Evolutionary conservation across 2,329 filamentous ascomycete genomes (phyloP), one percentile per base, ranked within the genome.

Genomic region (Ophiostoma ulmi): DNA sequence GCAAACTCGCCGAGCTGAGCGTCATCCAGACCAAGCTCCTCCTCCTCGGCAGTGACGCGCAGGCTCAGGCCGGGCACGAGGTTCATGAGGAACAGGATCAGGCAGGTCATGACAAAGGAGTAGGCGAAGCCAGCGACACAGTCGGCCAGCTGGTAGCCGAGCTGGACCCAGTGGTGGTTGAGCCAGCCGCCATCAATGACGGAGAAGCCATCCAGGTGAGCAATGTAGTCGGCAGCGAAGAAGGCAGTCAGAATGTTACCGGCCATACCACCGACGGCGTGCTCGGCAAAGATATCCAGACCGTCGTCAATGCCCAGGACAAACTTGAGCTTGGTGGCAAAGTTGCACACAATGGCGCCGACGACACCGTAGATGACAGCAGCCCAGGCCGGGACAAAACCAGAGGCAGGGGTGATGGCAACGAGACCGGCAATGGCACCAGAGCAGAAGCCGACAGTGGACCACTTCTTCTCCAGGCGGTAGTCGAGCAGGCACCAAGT

Each of bases 401-500:
- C 93, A 71, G 92, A 95, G 41, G 91, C 93, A 7, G 93, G 93
- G 10, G 93, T 97, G 74, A 97, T 96, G 72, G 90, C 90, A 6
- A 97, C 93, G 26, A 97, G 85, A 26, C 93, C 93, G 44, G 93
- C 91, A 76, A 97, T 90, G 35, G 96, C 91, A 73, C 93, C 93
- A 0, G 91, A 95, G 82, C 93, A 97, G 84, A 97, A 97, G 2
- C 93, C 93, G 36, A 97, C 93, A 1, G 92, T 94, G 0, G 92
- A 96, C 91, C 92, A 97, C 82, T 97, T 97, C 76, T 88, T 87
- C 81, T 97, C 93, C 67, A 97, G 85, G 71, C 93, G 87, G 80
- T 96, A 97, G 78, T 97, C 93, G 71, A 97, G 84, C 31, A 96
- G 82, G 78, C 92, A 95, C 93, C 92, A 97, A 48, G 91, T 95